Conservation (phyloP, 495 filamentous ascomycete genomes). For the Annulohypoxylon nitens region DNA sequence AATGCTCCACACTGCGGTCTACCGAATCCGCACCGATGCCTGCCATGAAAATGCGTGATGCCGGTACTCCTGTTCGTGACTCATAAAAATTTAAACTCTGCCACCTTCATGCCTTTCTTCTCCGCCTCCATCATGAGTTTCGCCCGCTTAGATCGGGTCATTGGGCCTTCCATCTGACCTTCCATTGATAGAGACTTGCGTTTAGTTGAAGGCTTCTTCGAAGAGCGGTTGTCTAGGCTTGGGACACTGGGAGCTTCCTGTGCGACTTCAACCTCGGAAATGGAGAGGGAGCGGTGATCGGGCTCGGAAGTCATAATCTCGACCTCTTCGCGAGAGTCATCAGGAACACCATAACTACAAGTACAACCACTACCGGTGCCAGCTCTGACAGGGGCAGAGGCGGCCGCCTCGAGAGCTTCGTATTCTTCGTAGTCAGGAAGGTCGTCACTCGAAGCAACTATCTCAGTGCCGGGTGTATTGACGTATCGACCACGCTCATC, state of each 20-base stretch:
- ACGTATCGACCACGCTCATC: not conserved
- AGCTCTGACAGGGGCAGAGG: not conserved
- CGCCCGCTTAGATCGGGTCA: constrained; percentile 18
- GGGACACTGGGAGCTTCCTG: not conserved
- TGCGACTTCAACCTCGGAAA: not conserved
- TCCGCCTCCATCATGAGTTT: too few relatives aligned
- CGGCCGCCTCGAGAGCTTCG: not conserved
- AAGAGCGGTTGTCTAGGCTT: not conserved
- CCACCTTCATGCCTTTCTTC: not conserved
- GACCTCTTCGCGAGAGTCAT: not conserved
- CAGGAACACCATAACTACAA: not conserved
- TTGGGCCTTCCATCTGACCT: not conserved
- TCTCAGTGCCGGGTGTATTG: not conserved
- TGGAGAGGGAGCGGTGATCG: not conserved
- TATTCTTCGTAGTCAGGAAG: not conserved
- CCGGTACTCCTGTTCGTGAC: constrained; percentile 23
- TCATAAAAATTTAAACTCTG: not conserved
- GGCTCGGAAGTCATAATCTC: not conserved
- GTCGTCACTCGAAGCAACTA: not conserved
- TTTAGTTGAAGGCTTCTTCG: constrained; percentile 19
- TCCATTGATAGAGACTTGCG: constrained; percentile 17
- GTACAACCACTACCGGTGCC: not conserved
- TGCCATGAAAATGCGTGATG: constrained; percentile 38
- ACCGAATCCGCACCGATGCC: constrained; percentile 16
- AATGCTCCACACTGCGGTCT: constrained; percentile 1